Base-by-base conservation (phyloP, 768 basidiomycete genomes). In the Tulasnella sp. region DNA sequence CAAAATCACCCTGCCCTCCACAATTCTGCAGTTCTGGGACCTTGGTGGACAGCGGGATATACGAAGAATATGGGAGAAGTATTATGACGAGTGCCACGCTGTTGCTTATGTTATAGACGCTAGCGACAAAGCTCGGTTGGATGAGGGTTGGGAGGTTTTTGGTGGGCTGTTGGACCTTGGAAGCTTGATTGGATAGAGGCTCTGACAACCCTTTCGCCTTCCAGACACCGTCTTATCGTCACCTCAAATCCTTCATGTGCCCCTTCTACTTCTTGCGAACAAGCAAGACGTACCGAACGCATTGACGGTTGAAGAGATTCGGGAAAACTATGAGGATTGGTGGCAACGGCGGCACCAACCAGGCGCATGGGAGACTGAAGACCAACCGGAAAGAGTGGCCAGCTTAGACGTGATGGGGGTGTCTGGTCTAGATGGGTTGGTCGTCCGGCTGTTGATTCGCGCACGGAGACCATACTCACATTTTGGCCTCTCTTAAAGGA, bases 121-220 rank as follows among this genome's bases (percentile, higher is more conserved):
- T 11, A 90, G 92, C 80, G 97, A 99, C 86, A 86, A 91, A 44
- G 95, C 94, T 82, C 86, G 97, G 51, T 86, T 99, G 37, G 89
- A 91, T 71, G 98, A 99, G 86, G 94, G 95, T 20, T 99, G 97
- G 97, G 93, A 95, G 80, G 96, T 95, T 10, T 99, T 99, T 81
- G 96, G 97, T 98, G 84, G 78, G 93, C 84, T 6, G 18, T 74
- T 11, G 15, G 48, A 37, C 32, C 32, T 73, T 44, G 10, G 72
- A 44, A 15, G 75, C 26, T 70, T 32, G 70, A 48, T 61, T 40
- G 2, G 7, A 10, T 51, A 5, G 23, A 29, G 29, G 40, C 11
- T 71, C 48, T 48, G 32, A 26, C 67, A 29, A 72, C 51, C 32
- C 3, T 32, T 76, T 78, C 55, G n/a, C 13, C 26, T 20, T 46